These are phyloP conservation scores for Phytopythium kandeliae DNA, from an alignment of 352 stramenopile genomes.

Conservation along the genomic window DNA sequence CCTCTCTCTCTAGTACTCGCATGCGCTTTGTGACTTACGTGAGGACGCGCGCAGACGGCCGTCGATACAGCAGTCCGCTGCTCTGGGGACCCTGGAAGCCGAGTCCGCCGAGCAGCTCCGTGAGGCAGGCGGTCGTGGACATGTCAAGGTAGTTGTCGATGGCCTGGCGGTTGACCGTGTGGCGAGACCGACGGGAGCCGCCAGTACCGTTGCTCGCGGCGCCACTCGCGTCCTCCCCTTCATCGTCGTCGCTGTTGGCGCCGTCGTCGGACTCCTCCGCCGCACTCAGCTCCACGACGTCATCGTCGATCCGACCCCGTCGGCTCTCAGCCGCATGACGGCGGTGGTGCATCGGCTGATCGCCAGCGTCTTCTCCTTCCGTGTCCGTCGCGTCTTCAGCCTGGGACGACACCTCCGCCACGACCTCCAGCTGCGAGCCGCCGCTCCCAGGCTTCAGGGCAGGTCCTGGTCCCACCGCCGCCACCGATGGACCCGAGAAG, in stretches of 20 bases:
- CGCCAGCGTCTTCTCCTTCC: conserved; percentile 6
- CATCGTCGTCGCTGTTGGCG: conserved; percentile 27
- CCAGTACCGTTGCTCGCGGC: conserved; percentile 1
- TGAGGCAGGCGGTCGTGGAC: conserved; percentile 67
- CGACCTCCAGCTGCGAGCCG: conserved; percentile 2
- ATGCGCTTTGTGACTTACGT: conserved; percentile 16
- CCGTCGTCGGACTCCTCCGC: conserved; percentile 27
- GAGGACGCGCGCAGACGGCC: conserved; percentile 37
- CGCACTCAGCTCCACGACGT: conserved; percentile 9
- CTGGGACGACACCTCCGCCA: conserved; percentile 6
- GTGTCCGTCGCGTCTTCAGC: conserved; percentile 7
- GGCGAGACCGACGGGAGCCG: conserved; percentile 15
- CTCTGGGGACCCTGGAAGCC: conserved; percentile 51
- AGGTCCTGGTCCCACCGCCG: background rate
- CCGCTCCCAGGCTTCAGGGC: background rate
- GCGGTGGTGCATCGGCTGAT: conserved; percentile 3
- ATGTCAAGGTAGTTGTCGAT: conserved; percentile 87
- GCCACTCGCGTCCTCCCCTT: conserved; percentile 9
- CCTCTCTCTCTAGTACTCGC: no score
- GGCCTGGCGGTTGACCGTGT: conserved; percentile 61
- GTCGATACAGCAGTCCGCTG: conserved; percentile 41
- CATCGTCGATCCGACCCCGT: conserved; percentile 7
- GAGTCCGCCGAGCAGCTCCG: conserved; percentile 54
- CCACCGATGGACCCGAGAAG: conserved; percentile 32
- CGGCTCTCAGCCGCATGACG: conserved; percentile 9